Conservation (phyloP, 805 yeast species). For the Metschnikowia santaceciliae region DNA sequence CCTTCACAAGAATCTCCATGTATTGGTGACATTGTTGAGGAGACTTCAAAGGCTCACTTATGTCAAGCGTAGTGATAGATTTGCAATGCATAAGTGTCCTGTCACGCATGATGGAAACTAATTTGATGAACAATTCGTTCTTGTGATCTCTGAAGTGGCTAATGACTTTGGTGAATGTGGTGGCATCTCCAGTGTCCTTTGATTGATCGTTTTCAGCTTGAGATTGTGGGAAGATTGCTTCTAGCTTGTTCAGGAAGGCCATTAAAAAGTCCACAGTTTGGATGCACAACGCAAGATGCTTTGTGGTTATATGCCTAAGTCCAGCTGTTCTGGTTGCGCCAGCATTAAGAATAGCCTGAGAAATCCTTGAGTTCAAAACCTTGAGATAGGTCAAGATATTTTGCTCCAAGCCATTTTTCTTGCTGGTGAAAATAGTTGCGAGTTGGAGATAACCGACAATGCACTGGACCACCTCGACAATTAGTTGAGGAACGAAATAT, state of each 20-base stretch:
- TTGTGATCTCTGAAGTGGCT: constrained; percentile 55
- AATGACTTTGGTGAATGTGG: constrained; percentile 28
- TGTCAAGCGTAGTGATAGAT: constrained; percentile 45
- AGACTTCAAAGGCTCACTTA: constrained; percentile 43
- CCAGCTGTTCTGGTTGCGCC: constrained; percentile 76
- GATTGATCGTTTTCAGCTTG: background rate
- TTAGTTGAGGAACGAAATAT: constrained; percentile 30
- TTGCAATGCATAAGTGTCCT: constrained; percentile 50
- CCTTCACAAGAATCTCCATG: constrained; percentile 64
- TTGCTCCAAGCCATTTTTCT: constrained; percentile 36
- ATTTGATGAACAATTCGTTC: constrained; percentile 55
- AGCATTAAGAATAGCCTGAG: constrained; percentile 64
- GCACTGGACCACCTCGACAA: constrained; percentile 19
- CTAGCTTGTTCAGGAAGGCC: constrained; percentile 36
- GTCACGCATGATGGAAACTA: constrained; percentile 69
- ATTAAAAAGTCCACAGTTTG: constrained; percentile 52
- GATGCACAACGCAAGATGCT: constrained; percentile 63
- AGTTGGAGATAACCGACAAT: constrained; percentile 55
- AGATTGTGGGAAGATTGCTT: constrained; percentile 11
- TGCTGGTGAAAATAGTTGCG: constrained; percentile 51
- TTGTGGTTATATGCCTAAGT: constrained; percentile 66
- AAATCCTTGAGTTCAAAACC: constrained; percentile 49
- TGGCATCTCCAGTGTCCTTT: constrained; percentile 20
- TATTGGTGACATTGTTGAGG: constrained; percentile 53
- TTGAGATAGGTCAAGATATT: constrained; percentile 43